These are phyloP conservation scores for Evernia prunastri DNA, from an alignment of 495 filamentous ascomycete genomes.

Conservation along the genomic window DNA sequence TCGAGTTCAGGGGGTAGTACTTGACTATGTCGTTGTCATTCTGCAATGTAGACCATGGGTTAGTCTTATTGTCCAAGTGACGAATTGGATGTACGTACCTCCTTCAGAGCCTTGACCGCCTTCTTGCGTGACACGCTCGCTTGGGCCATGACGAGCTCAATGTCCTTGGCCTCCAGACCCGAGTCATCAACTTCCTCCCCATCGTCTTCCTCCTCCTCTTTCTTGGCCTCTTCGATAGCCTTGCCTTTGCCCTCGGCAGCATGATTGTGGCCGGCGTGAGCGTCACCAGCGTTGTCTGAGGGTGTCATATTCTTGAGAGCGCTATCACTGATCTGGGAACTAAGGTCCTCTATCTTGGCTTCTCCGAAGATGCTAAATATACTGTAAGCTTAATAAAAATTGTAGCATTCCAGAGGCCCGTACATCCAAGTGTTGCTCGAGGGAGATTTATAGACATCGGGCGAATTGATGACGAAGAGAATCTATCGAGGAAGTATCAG, in stretches of 20 bases:
- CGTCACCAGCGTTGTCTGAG: slow-evolving; percentile 80
- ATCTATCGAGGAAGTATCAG: slow-evolving; percentile 54
- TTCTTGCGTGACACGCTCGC: slow-evolving; percentile 94
- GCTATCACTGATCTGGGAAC: slow-evolving; percentile 55
- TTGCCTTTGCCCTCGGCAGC: slow-evolving; percentile 66
- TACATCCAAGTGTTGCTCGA: slow-evolving; percentile 99
- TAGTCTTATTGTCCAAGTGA: background rate
- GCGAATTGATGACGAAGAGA: slow-evolving; percentile 98
- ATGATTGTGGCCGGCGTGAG: slow-evolving; percentile 67
- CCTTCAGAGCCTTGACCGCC: slow-evolving; percentile 92
- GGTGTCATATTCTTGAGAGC: slow-evolving; percentile 25
- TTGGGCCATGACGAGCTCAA: slow-evolving; percentile 98
- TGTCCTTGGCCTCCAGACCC: slow-evolving; percentile 96
- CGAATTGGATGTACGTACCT: background rate
- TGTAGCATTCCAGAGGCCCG: slow-evolving; percentile 28
- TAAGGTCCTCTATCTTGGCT: slow-evolving; percentile 99
- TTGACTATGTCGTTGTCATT: slow-evolving; percentile 99
- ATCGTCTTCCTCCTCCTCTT: slow-evolving; percentile 88
- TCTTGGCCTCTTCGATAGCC: slow-evolving; percentile 69
- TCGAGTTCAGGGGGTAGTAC: slow-evolving; percentile 19
- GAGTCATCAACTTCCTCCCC: slow-evolving; percentile 90
- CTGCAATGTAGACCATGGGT: slow-evolving; percentile 39
- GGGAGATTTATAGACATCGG: slow-evolving; percentile 98
- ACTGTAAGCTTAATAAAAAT: background rate
- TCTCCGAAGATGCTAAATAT: slow-evolving; percentile 88